Evolutionary conservation across 2,329 filamentous ascomycete species (phyloP).

Genomic region (Tolypocladium sp.): DNA sequence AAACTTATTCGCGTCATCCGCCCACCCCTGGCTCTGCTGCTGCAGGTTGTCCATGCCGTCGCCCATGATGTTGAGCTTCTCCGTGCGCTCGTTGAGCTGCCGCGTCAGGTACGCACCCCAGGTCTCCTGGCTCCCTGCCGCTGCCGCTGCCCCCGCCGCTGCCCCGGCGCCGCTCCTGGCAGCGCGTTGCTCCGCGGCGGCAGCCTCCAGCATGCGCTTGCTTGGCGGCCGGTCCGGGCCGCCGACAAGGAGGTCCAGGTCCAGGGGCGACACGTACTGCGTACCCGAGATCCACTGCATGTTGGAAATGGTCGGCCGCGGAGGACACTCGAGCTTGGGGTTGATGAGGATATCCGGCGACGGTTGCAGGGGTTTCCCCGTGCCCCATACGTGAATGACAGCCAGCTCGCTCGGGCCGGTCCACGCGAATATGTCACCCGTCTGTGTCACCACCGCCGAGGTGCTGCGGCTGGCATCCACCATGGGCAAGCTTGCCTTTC

Average conservation of each 20-base stretch:
- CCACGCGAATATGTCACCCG: slow-evolving; percentile 82
- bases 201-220: slow-evolving; percentile 77
- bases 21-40: slow-evolving; percentile 73
- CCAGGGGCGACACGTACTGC: slow-evolving; percentile 76
- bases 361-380: slow-evolving; percentile 53
- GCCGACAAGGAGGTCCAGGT: slow-evolving; percentile 85
- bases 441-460: slow-evolving; percentile 61
- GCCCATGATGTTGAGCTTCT: slow-evolving; percentile 72
- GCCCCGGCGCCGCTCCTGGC: slow-evolving; percentile 26
- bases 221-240: slow-evolving; percentile 81
- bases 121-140: slow-evolving; percentile 46
- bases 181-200: slow-evolving; percentile 63
- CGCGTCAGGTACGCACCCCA: slow-evolving; percentile 76
- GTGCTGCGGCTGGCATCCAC: slow-evolving; percentile 66
- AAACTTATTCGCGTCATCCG: slow-evolving; percentile 81
- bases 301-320: slow-evolving; percentile 87
- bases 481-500: slow-evolving; percentile 54
- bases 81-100: slow-evolving; percentile 82
- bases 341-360: slow-evolving; percentile 71
- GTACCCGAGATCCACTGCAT: slow-evolving; percentile 95
- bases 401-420: slow-evolving; percentile 79
- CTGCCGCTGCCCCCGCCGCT: slow-evolving; percentile 12
- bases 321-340: slow-evolving; percentile 60
- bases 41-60: slow-evolving; percentile 80
- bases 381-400: slow-evolving; percentile 77